Percentiles rank a stretch among this genome's conserved stretches.
Evolutionary conservation across 2,329 filamentous ascomycete species (phyloP).

Genomic region (Triangularia setosa): DNA sequence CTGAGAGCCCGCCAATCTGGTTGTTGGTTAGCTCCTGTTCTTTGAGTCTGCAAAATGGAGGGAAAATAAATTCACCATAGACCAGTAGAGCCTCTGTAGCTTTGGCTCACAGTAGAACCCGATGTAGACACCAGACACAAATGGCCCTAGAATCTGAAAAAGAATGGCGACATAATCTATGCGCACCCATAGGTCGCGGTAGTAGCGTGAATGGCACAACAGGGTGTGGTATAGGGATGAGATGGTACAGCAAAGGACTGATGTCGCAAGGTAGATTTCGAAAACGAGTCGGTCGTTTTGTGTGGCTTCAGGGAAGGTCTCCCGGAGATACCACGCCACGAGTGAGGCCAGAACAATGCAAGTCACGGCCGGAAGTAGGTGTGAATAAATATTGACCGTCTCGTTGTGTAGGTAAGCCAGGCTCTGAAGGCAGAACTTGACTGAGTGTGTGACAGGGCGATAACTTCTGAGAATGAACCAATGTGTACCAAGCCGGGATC

Average conservation of each 20-base stretch:
- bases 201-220: conserved; percentile 31
- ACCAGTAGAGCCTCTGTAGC: no score
- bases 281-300: conserved; percentile 37
- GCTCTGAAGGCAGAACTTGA: conserved; percentile 35
- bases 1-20: no score
- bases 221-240: conserved; percentile 38
- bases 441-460: conserved; percentile 38
- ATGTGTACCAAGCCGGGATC: no score
- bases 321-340: conserved; percentile 23
- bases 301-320: conserved; percentile 32
- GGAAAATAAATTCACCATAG: no score
- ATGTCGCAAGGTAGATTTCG: conserved; percentile 35
- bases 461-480: conserved; percentile 29
- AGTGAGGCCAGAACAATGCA: not conserved
- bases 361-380: conserved; percentile 39
- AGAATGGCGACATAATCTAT: no score
- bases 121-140: no score
- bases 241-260: conserved; percentile 35
- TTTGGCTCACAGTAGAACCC: no score
- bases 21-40: no score
- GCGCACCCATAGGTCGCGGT: no score
- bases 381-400: conserved; percentile 33
- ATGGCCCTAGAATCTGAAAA: no score
- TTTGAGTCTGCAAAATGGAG: no score
- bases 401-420: conserved; percentile 37